A percentile compares a stretch with the other conserved stretches of the same genome.
Conservation (phyloP, 441 rosid species). For the Bocquillonia castaneifolia region DNA sequence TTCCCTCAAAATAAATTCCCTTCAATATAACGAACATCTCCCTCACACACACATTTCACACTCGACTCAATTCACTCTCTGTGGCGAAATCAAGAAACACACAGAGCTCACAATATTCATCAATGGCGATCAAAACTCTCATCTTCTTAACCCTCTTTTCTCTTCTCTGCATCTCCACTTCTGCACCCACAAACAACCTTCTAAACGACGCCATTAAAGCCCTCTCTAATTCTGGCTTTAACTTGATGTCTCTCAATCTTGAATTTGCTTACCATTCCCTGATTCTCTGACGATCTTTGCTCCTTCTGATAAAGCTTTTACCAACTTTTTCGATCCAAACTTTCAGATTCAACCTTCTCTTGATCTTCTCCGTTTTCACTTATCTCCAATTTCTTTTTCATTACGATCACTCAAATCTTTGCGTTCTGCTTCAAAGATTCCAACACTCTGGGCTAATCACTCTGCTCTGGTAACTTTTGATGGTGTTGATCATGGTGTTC, state of each 20-base stretch:
- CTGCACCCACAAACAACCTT: constrained; percentile 23
- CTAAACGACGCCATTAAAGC: constrained; percentile 23
- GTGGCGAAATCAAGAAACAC: background rate
- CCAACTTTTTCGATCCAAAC: constrained; percentile 7
- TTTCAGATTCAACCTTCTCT: constrained; percentile 25
- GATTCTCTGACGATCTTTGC: constrained; percentile 41
- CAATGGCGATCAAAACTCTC: constrained; percentile 26
- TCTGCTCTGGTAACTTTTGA: constrained; percentile 31
- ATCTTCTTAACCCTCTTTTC: constrained; percentile 19
- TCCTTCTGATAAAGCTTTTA: constrained; percentile 30
- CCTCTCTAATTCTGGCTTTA: constrained; percentile 36
- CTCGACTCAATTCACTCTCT: too few species aligned
- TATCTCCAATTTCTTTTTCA: constrained; percentile 23
- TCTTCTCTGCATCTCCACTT: constrained; percentile 13
- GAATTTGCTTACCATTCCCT: constrained; percentile 21
- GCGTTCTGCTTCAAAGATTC: constrained; percentile 36
- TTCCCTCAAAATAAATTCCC: too few species aligned
- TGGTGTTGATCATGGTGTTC: background rate
- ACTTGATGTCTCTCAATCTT: constrained; percentile 35
- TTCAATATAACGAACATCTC: too few species aligned
- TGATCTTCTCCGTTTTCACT: constrained; percentile 18
- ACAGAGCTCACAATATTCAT: background rate
- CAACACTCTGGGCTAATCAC: constrained; percentile 30
- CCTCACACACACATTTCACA: too few species aligned
- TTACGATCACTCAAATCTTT: constrained; percentile 28